Percentiles rank a stretch among this genome's conserved stretches.
phyloP scores from a whole-genome alignment of 2,329 filamentous ascomycete species.

The Clarireedia hainanense region DNA sequence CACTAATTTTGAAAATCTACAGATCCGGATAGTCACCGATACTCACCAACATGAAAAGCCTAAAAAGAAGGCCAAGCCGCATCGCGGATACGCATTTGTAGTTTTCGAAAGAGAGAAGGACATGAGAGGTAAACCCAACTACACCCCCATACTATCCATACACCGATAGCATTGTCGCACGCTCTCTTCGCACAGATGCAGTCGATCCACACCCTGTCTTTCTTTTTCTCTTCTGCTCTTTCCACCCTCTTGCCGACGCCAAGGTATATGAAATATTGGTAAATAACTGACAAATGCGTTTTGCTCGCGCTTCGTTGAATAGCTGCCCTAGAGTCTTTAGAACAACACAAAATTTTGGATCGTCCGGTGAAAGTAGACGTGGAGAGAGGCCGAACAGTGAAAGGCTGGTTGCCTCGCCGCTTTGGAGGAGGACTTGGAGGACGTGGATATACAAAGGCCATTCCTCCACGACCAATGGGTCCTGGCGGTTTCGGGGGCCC shows the following conservation, averaged over 20 bases:
- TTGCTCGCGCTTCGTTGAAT: constrained; percentile 47
- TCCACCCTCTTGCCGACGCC: constrained; percentile 19
- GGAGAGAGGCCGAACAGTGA: constrained; percentile 88
- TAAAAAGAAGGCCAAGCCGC: constrained; percentile 73
- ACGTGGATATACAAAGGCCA: constrained; percentile 81
- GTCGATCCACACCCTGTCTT: constrained; percentile 32
- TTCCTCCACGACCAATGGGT: constrained; percentile 63
- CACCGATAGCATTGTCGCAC: constrained; percentile 20
- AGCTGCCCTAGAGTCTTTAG: constrained; percentile 83
- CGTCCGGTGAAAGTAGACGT: constrained; percentile 90
- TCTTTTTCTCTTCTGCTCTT: constrained; percentile 19
- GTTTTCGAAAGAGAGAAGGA: constrained; percentile 96
- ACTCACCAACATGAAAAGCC: constrained; percentile 59
- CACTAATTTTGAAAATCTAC: constrained; percentile 12
- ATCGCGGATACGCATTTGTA: constrained; percentile 91
- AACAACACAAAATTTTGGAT: constrained; percentile 89
- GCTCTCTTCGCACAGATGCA: constrained; percentile 37
- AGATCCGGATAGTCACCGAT: constrained; percentile 86
- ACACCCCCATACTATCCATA: constrained; percentile 31
- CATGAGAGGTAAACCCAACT: constrained; percentile 83
- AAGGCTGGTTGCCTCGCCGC: constrained; percentile 85
- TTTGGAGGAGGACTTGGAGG: constrained; percentile 89
- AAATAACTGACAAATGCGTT: constrained; percentile 62
- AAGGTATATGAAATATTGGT: constrained; percentile 45
- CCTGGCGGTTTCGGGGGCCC: constrained; percentile 51